Conservation (phyloP, 2,329 filamentous ascomycete species). For the Pseudopithomyces chartarum region DNA sequence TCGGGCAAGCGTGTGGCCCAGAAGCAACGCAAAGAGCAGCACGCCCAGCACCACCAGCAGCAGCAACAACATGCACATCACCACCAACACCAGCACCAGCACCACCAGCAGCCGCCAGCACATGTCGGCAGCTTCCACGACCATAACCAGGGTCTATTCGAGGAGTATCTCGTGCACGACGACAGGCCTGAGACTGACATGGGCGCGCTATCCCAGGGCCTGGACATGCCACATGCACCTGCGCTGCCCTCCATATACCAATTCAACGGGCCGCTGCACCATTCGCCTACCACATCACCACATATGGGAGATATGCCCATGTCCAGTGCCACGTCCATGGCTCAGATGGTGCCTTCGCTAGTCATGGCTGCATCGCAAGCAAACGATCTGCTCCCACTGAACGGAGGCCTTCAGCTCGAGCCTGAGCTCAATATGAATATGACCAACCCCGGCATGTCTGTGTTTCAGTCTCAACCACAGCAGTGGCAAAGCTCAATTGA, state of each 20-base stretch:
- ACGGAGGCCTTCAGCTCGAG: slow-evolving; percentile 39
- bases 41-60: slow-evolving; percentile 17
- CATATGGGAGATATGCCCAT: slow-evolving; percentile 40
- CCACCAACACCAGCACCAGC: slow-evolving; percentile 13
- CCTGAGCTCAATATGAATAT: slow-evolving; percentile 40
- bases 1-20: slow-evolving; percentile 51
- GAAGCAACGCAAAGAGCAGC: slow-evolving; percentile 29
- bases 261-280: slow-evolving; percentile 42
- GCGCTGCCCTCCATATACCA: slow-evolving; percentile 46
- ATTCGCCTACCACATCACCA: slow-evolving; percentile 42
- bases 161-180: slow-evolving; percentile 47
- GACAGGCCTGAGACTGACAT: slow-evolving; percentile 40
- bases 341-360: slow-evolving; percentile 43
- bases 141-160: slow-evolving; percentile 25
- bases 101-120: slow-evolving; percentile 14
- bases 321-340: slow-evolving; percentile 33
- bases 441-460: slow-evolving; percentile 34
- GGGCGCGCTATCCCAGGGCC: slow-evolving; percentile 29
- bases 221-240: slow-evolving; percentile 40
- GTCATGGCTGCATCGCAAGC: slow-evolving; percentile 48
- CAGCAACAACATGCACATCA: slow-evolving; percentile 13
- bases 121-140: slow-evolving; percentile 25
- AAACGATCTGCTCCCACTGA: slow-evolving; percentile 46
- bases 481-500: slow-evolving; percentile 42
- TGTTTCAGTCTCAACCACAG: slow-evolving; percentile 38